Base-by-base conservation (phyloP, 2,329 filamentous ascomycete genomes). In the Fusarium sambucinum region DNA sequence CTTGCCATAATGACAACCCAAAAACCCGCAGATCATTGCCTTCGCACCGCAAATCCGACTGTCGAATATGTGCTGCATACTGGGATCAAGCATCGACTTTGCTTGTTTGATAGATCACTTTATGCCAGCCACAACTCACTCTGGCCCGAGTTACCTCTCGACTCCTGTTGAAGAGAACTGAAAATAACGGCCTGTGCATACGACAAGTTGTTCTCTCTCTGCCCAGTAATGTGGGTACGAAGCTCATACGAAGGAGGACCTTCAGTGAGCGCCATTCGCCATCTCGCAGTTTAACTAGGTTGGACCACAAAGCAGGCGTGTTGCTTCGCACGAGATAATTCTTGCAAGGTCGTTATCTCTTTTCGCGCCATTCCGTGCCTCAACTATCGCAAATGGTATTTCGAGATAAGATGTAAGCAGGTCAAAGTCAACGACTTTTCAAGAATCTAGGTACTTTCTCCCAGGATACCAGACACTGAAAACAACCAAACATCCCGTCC, bases 71-170 rank as follows among this genome's bases (percentile, higher is more conserved):
- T 40, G 38, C 42, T 62, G 61, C 48, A 60, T 42, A 23, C 61
- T 41, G 41, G 61, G 66, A 69, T 65, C 56, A 67, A 38, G 48
- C 50, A 67, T 55, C 37, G 48, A 33, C 19, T 16, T 9, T 59
- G 53, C 65, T 69, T 66, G 66, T 35, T 59, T 41, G 61, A 62
- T 29, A 66, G 23, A 62, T 60, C 51, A 55, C 41, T 42, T 59
- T 53, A 42, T 48, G 32, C 19, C 27, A 52, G 59, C 40, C 50
- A 51, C 47, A 21, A 38, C 40, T 52, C 25, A 42, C 40, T 48
- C 16, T 51, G 45, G 45, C 8, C 62, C 16, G 37, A 64, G 41
- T 30, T 48, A 45, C 25, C 33, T 46, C 32, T 37, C 8, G 35
- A 42, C 32, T 21, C 32, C 55, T 23, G 42, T 29, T 33, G 32